Base-by-base conservation (phyloP, 164 flowering plant species). In the grape (Vitis vinifera) region DNA sequence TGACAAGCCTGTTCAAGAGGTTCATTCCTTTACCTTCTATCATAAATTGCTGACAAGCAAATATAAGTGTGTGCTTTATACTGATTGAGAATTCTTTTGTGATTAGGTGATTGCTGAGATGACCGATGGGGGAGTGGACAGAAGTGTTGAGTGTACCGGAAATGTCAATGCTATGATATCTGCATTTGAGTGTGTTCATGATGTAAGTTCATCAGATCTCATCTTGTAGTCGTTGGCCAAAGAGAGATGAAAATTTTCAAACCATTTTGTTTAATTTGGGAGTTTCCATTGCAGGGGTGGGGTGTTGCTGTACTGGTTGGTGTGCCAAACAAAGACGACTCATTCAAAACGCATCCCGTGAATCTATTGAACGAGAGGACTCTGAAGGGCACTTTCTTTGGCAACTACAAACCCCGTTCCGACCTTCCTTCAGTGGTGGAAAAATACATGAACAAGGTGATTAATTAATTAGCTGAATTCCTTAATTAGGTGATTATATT, bases 171-270 rank as follows among this genome's bases (percentile, higher is more conserved):
- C 66, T 27, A 75, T 75, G 78, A 71, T 74, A 9, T 75, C 83
- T n/a, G 83, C 85, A 9, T 82, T 82, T 11, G 83, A 82, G 66
- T 77, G 85, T 55, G 83, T 82, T 65, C 85, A 77, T 59, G 85
- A 82, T 73, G 85, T 81, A 76, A 15, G 44, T 31, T 31, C 44
- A 31, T 31, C 44, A 31, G 6, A 31, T 31, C 44, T 31, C 44
- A 31, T 31, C 3, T 31, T 60, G 63, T 12, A 2, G 23, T 9
- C 10, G 10, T 2, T 51, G 11, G 55, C 63, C 8, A 60, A 9
- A 10, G 10, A 60, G 9, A 8, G 12, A 17, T 56, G 59, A 56
- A 12, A 56, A 56, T 16, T 16, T 60, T 60, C 17, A 1, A 10
- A 8, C 17, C 17, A 16, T 23, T 29, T 16, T 60, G 29, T 0